phyloP scores from a whole-genome alignment of 106 monocot genomes.

The Dendrobium catenatum region DNA sequence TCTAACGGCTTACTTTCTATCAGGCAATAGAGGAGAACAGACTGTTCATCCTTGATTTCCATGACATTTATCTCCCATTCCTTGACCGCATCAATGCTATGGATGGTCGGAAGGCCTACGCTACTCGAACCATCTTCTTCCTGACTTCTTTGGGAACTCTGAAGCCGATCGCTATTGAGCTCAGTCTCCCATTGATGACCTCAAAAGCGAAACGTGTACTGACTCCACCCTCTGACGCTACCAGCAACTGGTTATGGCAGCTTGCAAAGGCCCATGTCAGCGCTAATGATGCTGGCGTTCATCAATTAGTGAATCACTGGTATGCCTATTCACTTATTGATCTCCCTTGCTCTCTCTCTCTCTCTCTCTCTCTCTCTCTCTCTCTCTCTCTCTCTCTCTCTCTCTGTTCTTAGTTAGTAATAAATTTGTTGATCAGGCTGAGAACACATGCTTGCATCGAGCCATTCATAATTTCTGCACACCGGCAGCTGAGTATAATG shows the following conservation, averaged over 20 bases:
- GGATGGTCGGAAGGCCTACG: constrained; percentile 77
- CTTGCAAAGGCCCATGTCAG: constrained; percentile 93
- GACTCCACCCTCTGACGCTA: constrained; percentile 78
- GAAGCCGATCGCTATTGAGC: constrained; percentile 84
- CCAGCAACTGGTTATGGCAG: constrained; percentile 88
- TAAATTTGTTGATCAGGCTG: constrained; percentile 24
- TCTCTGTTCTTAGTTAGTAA: no score
- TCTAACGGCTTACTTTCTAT: no score
- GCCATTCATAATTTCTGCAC: constrained; percentile 77
- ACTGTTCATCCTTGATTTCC: constrained; percentile 73
- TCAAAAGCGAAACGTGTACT: constrained; percentile 45
- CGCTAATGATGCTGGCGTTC: constrained; percentile 91
- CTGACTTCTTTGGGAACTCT: constrained; percentile 53
- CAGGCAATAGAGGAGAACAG: constrained; percentile 80
- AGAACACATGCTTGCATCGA: constrained; percentile 73
- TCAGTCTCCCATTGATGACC: constrained; percentile 45
- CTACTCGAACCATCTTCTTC: constrained; percentile 82
- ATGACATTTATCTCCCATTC: constrained; percentile 82
- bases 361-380: no score
- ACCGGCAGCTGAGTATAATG: constrained; percentile 76
- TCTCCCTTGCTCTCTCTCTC: no score
- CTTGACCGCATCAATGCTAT: constrained; percentile 77
- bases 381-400: no score
- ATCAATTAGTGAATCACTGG: constrained; percentile 98
- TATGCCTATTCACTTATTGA: not conserved